phyloP scores from a whole-genome alignment of 345 rosid species.

The Gossypium arboreum region DNA sequence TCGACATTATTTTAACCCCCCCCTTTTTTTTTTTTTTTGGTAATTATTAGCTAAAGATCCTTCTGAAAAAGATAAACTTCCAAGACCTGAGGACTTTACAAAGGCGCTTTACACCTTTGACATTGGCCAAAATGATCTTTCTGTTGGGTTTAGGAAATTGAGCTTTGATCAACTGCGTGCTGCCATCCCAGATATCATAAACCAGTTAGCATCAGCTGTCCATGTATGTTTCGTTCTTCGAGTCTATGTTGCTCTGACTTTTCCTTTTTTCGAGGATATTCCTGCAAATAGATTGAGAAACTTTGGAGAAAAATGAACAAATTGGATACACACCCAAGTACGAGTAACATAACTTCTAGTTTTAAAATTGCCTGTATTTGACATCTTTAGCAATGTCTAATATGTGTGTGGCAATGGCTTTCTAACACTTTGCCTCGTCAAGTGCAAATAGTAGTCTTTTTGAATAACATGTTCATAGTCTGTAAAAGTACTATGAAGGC shows the following conservation, averaged over 20 bases:
- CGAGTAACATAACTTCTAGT: background rate
- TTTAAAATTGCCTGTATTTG: background rate
- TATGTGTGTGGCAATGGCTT: background rate
- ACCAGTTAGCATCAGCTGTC: constrained; percentile 79
- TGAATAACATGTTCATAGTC: too few relatives aligned
- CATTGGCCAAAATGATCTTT: constrained; percentile 94
- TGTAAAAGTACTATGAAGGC: too few relatives aligned
- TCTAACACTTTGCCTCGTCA: background rate
- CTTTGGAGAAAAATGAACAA: too few relatives aligned
- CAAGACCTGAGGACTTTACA: constrained; percentile 65
- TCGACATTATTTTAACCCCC: background rate
- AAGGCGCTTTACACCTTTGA: constrained; percentile 88
- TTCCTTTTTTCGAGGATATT: background rate
- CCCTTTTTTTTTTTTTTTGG: background rate
- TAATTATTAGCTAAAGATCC: constrained; percentile 38
- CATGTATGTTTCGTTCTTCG: constrained; percentile 40
- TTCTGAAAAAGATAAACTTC: constrained; percentile 57
- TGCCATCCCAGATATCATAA: constrained; percentile 59
- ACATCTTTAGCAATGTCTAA: background rate
- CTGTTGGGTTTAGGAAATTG: constrained; percentile 73
- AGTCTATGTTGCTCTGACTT: background rate
- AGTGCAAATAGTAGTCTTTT: background rate
- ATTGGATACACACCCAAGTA: too few relatives aligned
- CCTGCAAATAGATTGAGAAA: background rate
- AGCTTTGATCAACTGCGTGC: constrained; percentile 65